Evolutionary conservation across 2,329 filamentous ascomycete genomes (phyloP).

Genomic region (Fusarium anthophilum): DNA sequence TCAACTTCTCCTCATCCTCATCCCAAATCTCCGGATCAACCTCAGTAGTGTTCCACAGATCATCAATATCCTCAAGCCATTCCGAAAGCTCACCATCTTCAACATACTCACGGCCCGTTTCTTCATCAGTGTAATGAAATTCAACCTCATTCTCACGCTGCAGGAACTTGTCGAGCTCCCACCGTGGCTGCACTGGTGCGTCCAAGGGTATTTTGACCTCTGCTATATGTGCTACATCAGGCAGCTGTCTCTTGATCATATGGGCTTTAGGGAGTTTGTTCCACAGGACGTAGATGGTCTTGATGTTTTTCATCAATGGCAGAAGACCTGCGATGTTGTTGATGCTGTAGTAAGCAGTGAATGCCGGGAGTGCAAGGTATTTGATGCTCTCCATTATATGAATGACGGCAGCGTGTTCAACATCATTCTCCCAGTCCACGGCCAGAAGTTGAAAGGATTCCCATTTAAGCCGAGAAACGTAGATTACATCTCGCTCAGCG

Average conservation of each 20-base stretch:
- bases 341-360: conserved; percentile 41
- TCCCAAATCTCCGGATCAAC: conserved; percentile 14
- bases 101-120: background rate
- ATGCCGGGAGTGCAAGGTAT: conserved; percentile 41
- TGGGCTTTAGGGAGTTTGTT: conserved; percentile 22
- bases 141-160: background rate
- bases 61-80: conserved; percentile 24
- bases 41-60: conserved; percentile 7
- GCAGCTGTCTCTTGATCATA: background rate
- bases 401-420: background rate
- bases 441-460: conserved; percentile 19
- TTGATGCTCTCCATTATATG: conserved; percentile 16
- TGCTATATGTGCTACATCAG: background rate
- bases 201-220: background rate
- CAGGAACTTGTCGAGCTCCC: background rate
- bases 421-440: background rate
- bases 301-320: conserved; percentile 25
- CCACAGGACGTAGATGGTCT: conserved; percentile 38
- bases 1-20: background rate
- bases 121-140: conserved; percentile 5
- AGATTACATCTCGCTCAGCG: conserved; percentile 25
- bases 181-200: conserved; percentile 14
- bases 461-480: conserved; percentile 30
- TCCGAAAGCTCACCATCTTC: conserved; percentile 13
- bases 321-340: conserved; percentile 19